phyloP scores from a whole-genome alignment of 2,329 filamentous ascomycete genomes.

The Phaeophleospora eucalypticola region DNA sequence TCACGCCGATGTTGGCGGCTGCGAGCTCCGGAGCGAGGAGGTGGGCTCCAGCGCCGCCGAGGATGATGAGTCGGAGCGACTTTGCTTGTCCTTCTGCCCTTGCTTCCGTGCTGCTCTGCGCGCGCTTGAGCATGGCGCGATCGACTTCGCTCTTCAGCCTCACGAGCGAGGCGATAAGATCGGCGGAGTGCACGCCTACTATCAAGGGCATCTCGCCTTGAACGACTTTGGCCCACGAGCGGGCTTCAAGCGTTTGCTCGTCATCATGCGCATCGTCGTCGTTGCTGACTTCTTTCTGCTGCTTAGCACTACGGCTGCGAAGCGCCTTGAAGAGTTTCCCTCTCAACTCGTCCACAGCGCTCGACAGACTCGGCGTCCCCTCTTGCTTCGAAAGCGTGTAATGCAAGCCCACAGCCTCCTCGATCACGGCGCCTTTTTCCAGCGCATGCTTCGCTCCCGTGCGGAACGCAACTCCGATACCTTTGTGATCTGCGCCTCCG shows the following conservation, averaged over 20 bases:
- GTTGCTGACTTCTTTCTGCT: no score
- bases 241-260: slow-evolving; percentile 49
- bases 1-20: slow-evolving; percentile 53
- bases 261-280: slow-evolving; percentile 36
- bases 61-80: slow-evolving; percentile 55
- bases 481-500: slow-evolving; percentile 30
- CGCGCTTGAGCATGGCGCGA: slow-evolving; percentile 20
- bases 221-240: slow-evolving; percentile 43
- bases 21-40: slow-evolving; percentile 58
- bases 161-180: slow-evolving; percentile 58
- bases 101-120: not conserved
- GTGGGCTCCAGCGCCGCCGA: slow-evolving; percentile 61
- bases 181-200: slow-evolving; percentile 59
- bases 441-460: slow-evolving; percentile 34
- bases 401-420: slow-evolving; percentile 35
- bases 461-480: slow-evolving; percentile 36
- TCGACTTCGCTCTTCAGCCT: slow-evolving; percentile 57
- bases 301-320: no score
- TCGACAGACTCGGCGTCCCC: slow-evolving; percentile 50
- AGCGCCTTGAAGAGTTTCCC: slow-evolving; percentile 53
- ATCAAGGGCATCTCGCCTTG: slow-evolving; percentile 53
- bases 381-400: slow-evolving; percentile 54
- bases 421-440: slow-evolving; percentile 37
- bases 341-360: slow-evolving; percentile 50
- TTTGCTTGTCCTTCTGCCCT: slow-evolving; percentile 22